Percentiles rank a stretch among this genome's conserved stretches.
Conservation (phyloP, 2,329 filamentous ascomycete genomes). For the Blastomyces silverae region DNA sequence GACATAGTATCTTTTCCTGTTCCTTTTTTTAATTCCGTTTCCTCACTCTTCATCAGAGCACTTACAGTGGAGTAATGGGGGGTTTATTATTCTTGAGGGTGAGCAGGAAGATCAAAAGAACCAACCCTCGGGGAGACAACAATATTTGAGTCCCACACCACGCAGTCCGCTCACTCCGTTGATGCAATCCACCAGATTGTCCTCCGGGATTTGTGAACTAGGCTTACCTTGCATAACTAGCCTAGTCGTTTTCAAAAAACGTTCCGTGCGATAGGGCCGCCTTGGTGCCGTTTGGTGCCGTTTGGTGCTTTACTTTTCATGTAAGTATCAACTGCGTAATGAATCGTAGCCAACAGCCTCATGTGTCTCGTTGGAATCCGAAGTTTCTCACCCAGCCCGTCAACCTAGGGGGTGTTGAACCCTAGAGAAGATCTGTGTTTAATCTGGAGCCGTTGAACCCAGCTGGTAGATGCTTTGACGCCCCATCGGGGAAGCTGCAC, state of each 20-base stretch:
- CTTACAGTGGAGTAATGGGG: background rate
- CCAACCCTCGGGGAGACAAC: background rate
- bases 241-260: background rate
- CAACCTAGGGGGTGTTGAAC: background rate
- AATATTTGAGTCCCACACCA: background rate
- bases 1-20: background rate
- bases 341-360: background rate
- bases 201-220: background rate
- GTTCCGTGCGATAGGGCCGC: background rate
- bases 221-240: constrained; percentile 11
- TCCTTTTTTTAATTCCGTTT: background rate
- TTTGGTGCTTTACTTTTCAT: too few species aligned
- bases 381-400: background rate
- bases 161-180: background rate
- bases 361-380: background rate
- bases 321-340: background rate
- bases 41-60: background rate
- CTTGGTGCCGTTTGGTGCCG: background rate
- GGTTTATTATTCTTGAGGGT: background rate
- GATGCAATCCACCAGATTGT: constrained; percentile 1
- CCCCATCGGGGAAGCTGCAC: background rate
- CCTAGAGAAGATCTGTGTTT: constrained; percentile 1
- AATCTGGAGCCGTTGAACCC: background rate
- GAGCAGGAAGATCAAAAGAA: background rate
- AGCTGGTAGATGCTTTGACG: background rate